phyloP scores from a whole-genome alignment of 1,284 basidiomycete genomes.

The Earliella scabrosa region DNA sequence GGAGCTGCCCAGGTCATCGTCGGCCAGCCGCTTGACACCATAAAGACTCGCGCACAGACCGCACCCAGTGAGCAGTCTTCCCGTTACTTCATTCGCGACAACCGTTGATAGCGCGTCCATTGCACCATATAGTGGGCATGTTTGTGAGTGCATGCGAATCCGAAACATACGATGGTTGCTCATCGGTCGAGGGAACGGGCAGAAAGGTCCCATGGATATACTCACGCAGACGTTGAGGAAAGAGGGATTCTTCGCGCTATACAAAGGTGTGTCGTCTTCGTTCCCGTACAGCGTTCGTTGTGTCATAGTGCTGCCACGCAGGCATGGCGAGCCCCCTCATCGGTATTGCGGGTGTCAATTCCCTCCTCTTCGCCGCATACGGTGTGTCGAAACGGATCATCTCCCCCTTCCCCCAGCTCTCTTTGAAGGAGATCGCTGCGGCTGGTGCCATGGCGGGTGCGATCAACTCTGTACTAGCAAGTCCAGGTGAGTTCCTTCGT shows the following conservation, averaged over 20 bases:
- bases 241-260: constrained; percentile 89
- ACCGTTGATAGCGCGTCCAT: not conserved
- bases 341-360: constrained; percentile 97
- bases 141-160: constrained; percentile 59
- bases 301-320: too few relatives aligned
- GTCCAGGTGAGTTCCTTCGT: constrained; percentile 65
- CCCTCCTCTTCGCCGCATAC: constrained; percentile 92
- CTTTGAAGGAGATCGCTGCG: constrained; percentile 77
- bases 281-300: not conserved
- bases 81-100: constrained; percentile 3
- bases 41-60: constrained; percentile 83
- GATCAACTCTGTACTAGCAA: constrained; percentile 85
- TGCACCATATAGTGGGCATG: constrained; percentile 76
- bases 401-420: constrained; percentile 86
- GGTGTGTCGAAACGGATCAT: constrained; percentile 81
- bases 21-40: constrained; percentile 87
- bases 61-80: constrained; percentile 61
- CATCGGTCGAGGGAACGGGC: constrained; percentile 16
- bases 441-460: constrained; percentile 94
- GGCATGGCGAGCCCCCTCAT: constrained; percentile 91
- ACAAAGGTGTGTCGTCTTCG: constrained; percentile 66
- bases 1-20: constrained; percentile 84
- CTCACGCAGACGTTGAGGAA: constrained; percentile 79
- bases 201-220: constrained; percentile 95
- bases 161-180: not conserved